These are phyloP conservation scores for Apodospora peruviana DNA, from an alignment of 495 filamentous ascomycete species.

Conservation along the genomic window DNA sequence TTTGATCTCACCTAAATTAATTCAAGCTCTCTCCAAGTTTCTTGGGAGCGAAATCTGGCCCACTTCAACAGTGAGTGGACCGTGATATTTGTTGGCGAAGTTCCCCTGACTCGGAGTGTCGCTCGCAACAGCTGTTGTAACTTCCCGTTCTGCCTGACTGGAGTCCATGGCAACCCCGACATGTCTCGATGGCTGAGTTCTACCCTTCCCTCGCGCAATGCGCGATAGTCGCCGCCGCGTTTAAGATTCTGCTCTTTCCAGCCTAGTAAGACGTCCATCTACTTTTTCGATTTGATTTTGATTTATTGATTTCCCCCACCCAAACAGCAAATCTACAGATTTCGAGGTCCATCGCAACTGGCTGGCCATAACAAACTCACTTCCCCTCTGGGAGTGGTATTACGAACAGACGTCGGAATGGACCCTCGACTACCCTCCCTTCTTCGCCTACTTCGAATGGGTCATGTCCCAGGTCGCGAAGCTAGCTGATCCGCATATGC, in stretches of 20 bases:
- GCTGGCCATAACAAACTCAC: constrained; percentile 87
- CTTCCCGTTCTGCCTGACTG: too few species aligned
- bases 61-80: too few species aligned
- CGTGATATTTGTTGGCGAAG: too few species aligned
- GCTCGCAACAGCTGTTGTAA: too few species aligned
- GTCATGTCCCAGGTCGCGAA: constrained; percentile 74
- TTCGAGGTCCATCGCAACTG: constrained; percentile 98
- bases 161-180: constrained; percentile 7
- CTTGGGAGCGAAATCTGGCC: too few species aligned
- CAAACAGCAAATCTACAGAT: constrained; percentile 88
- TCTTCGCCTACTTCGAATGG: constrained; percentile 98
- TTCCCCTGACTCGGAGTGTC: too few species aligned
- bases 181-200: constrained; percentile 64
- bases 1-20: too few species aligned
- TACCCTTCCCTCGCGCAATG: constrained; percentile 84
- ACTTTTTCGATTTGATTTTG: neutral
- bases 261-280: constrained; percentile 69
- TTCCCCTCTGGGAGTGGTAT: constrained; percentile 89
- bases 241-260: constrained; percentile 91
- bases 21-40: too few species aligned
- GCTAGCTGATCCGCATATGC: constrained; percentile 73
- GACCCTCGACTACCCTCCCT: constrained; percentile 97
- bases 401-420: constrained; percentile 96
- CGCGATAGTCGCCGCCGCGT: constrained; percentile 77
- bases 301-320: constrained; percentile 1